Evolutionary conservation across 208 protist genomes (phyloP).

Genomic region (Naegleria lovaniensis): DNA sequence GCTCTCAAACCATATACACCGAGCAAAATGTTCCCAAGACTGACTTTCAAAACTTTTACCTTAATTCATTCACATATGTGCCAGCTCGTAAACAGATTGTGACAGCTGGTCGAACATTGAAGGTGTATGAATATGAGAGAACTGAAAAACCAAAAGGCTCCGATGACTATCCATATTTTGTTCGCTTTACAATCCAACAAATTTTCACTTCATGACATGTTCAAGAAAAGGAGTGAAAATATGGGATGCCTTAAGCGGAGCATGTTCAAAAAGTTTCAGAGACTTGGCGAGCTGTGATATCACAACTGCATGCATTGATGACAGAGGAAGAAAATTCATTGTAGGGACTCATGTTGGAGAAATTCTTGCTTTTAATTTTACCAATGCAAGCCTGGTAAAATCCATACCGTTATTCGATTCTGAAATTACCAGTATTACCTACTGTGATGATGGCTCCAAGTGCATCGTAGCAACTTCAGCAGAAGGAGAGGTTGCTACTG

Average conservation of each 20-base stretch:
- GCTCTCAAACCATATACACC: slow-evolving; percentile 56
- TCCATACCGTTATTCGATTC: not conserved
- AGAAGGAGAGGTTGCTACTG: not conserved
- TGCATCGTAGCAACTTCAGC: not conserved
- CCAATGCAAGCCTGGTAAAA: slow-evolving; percentile 22
- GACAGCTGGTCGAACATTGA: not conserved
- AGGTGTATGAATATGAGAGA: slow-evolving; percentile 29
- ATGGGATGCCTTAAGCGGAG: slow-evolving; percentile 25
- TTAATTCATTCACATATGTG: slow-evolving; percentile 23
- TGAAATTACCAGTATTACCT: not conserved
- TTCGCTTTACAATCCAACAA: slow-evolving; percentile 11
- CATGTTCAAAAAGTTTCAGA: not conserved
- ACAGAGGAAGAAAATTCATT: slow-evolving; percentile 24
- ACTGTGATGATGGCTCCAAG: slow-evolving; percentile 3
- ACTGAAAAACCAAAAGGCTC: not conserved
- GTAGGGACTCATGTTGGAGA: slow-evolving; percentile 29
- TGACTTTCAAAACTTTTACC: slow-evolving; percentile 9
- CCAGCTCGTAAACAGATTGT: not conserved
- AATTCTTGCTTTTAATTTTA: slow-evolving; percentile 2
- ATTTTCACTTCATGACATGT: slow-evolving; percentile 25
- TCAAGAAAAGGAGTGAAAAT: not conserved
- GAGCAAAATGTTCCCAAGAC: slow-evolving; percentile 14
- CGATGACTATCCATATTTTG: slow-evolving; percentile 5
- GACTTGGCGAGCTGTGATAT: slow-evolving; percentile 7
- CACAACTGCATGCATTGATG: not conserved